phyloP scores from a whole-genome alignment of 2,329 filamentous ascomycete species.

The Sclerotiophoma versabilis region DNA sequence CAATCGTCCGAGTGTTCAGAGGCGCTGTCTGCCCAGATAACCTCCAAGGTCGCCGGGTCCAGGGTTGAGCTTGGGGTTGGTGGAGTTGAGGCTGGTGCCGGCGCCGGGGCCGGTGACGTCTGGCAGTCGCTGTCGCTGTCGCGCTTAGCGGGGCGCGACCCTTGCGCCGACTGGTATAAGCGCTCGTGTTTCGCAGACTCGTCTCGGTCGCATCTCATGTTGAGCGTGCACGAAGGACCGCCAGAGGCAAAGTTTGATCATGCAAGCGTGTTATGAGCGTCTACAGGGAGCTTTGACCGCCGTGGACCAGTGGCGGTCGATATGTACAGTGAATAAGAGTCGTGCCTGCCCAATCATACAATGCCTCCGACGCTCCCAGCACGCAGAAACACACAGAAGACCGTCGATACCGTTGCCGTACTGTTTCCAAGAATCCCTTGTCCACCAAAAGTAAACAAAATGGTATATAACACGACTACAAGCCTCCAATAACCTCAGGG shows the following conservation, averaged over 20 bases:
- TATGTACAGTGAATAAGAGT: slow-evolving; percentile 14
- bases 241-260: neutral
- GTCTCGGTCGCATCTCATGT: neutral
- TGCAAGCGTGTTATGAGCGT: slow-evolving; percentile 4
- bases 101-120: slow-evolving; percentile 5
- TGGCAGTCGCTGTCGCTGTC: neutral
- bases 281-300: neutral
- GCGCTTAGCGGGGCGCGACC: slow-evolving; percentile 7
- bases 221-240: neutral
- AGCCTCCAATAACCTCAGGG: slow-evolving; percentile 11
- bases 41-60: slow-evolving; percentile 5
- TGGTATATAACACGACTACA: slow-evolving; percentile 16
- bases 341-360: slow-evolving; percentile 14
- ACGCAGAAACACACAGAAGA: slow-evolving; percentile 1
- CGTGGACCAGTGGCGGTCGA: slow-evolving; percentile 4
- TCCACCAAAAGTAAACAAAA: slow-evolving; percentile 2
- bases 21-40: slow-evolving; percentile 3
- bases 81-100: slow-evolving; percentile 12
- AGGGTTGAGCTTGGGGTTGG: slow-evolving; percentile 1
- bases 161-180: neutral
- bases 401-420: slow-evolving; percentile 4
- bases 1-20: slow-evolving; percentile 6
- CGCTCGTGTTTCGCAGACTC: neutral
- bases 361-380: neutral
- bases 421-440: neutral